Conservation (phyloP, 495 filamentous ascomycete genomes). For the Penicillium goetzii region DNA sequence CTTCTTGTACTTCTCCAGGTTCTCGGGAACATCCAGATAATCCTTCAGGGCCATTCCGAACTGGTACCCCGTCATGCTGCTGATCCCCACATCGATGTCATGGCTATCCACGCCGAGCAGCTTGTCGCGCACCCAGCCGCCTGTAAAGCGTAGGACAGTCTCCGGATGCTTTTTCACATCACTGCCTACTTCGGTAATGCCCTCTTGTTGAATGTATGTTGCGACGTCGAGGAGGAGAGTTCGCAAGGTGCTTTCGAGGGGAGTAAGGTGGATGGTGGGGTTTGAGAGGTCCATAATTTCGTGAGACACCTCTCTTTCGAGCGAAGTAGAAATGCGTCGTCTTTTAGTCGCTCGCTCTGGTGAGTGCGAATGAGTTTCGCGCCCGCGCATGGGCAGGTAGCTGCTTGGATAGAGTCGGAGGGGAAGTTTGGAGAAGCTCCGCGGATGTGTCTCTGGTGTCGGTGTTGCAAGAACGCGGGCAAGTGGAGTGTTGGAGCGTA, state of each 20-base stretch:
- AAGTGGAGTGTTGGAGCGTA: constrained; percentile 19
- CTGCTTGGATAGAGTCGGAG: constrained; percentile 16
- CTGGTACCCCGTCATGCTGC: constrained; percentile 87
- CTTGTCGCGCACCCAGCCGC: constrained; percentile 99
- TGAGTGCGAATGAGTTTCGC: constrained; percentile 25
- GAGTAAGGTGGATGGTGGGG: constrained; percentile 61
- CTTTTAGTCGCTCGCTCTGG: constrained; percentile 38
- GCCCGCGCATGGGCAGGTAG: constrained; percentile 38
- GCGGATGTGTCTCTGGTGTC: constrained; percentile 15
- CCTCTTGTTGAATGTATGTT: constrained; percentile 63
- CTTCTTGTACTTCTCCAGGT: constrained; percentile 57
- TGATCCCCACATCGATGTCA: constrained; percentile 95
- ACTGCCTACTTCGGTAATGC: constrained; percentile 42
- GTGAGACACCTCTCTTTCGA: constrained; percentile 15
- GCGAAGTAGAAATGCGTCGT: constrained; percentile 37
- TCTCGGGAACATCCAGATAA: constrained; percentile 57
- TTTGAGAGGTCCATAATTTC: constrained; percentile 32
- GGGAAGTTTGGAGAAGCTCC: constrained; percentile 18
- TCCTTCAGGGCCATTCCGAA: constrained; percentile 70
- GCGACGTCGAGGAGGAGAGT: constrained; percentile 76
- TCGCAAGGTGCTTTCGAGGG: constrained; percentile 68
- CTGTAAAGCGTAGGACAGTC: constrained; percentile 78
- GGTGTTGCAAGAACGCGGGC: constrained; percentile 23
- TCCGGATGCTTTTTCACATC: constrained; percentile 24
- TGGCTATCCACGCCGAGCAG: constrained; percentile 77